Evolutionary conservation across 1,139 yeast genomes (phyloP), one percentile per base, ranked within the genome.

Genomic region (Suhomyces kunorum): DNA sequence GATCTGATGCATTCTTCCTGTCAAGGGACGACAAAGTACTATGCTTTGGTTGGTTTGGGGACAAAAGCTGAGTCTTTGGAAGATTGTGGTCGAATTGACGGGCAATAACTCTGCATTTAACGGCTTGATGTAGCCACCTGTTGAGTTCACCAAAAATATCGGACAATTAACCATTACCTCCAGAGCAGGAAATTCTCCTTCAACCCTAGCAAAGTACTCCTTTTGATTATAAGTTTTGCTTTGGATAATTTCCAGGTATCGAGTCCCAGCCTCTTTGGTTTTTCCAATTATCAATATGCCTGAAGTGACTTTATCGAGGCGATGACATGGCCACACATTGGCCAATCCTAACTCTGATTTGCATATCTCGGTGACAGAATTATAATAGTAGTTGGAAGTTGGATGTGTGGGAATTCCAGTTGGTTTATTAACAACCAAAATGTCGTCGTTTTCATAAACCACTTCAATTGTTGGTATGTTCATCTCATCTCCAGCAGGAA

Each of bases 321-420:
- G 64, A 55, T 84, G 87, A 49, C 87, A 79, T 0, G 87, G 83
- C 63, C 76, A 70, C 2, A 76, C 63, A 9, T 63, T 53, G 2
- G 53, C 55, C 2, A 68, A 46, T 0, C 54, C 50, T 24, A 59
- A 46, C 35, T 77, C 77, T 15, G 56, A 50, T 45, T 76, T 74
- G 39, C 83, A 48, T 0, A 83, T 66, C 55, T 83, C 87, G 0
- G 83, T 76, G 16, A 85, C 55, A 0, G 87, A 71, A 52, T 87
- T 84, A 50, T 71, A 73, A 45, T 65, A 64, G 54, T 78, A 86
- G 40, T 74, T 74, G 4, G 88, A 87, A 0, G 87, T 78, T 0
- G 95, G 95, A 59, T 87, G 95, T 1, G 87, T 81, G 0, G 95
- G 94, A 1, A 86, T 66, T 0, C 95, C 95, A 8, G 78, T 66